Evolutionary conservation across 2,329 filamentous ascomycete species (phyloP).

Genomic region (Xylaria sp.): DNA sequence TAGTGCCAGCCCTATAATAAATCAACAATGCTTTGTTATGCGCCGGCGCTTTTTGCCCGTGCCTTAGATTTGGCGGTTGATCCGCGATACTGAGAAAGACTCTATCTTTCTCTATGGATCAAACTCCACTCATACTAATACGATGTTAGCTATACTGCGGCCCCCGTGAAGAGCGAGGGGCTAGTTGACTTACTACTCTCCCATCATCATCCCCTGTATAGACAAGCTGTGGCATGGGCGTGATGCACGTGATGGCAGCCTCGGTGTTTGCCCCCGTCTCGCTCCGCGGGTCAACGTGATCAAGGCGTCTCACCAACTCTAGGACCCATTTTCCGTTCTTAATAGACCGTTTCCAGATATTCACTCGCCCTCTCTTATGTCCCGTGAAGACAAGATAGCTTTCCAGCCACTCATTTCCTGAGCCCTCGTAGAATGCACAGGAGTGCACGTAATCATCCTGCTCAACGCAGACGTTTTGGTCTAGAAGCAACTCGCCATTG

Average conservation of each 20-base stretch:
- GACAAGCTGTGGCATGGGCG: slow-evolving; percentile 79
- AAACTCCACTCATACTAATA: slow-evolving; percentile 67
- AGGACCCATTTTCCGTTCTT: slow-evolving; percentile 72
- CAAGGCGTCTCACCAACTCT: slow-evolving; percentile 78
- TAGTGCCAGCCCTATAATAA: not conserved
- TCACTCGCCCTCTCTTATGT: slow-evolving; percentile 81
- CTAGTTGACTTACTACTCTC: slow-evolving; percentile 72
- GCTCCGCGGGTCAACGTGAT: slow-evolving; percentile 74
- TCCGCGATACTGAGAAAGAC: slow-evolving; percentile 36
- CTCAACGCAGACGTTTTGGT: slow-evolving; percentile 76
- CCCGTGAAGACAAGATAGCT: slow-evolving; percentile 87
- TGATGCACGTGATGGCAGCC: slow-evolving; percentile 82
- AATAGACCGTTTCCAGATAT: slow-evolving; percentile 69
- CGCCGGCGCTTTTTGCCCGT: slow-evolving; percentile 30
- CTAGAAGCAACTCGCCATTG: slow-evolving; percentile 82
- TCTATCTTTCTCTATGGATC: slow-evolving; percentile 62
- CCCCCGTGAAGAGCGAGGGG: not conserved
- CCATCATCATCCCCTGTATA: slow-evolving; percentile 96
- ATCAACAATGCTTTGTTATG: slow-evolving; percentile 21
- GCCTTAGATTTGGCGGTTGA: slow-evolving; percentile 15
- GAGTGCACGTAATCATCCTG: slow-evolving; percentile 78
- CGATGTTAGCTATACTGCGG: slow-evolving; percentile 18
- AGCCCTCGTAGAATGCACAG: slow-evolving; percentile 92
- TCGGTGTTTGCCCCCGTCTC: slow-evolving; percentile 63
- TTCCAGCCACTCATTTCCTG: slow-evolving; percentile 89